These are phyloP conservation scores for Spathaspora girioi DNA, from an alignment of 805 yeast genomes.

Conservation along the genomic window DNA sequence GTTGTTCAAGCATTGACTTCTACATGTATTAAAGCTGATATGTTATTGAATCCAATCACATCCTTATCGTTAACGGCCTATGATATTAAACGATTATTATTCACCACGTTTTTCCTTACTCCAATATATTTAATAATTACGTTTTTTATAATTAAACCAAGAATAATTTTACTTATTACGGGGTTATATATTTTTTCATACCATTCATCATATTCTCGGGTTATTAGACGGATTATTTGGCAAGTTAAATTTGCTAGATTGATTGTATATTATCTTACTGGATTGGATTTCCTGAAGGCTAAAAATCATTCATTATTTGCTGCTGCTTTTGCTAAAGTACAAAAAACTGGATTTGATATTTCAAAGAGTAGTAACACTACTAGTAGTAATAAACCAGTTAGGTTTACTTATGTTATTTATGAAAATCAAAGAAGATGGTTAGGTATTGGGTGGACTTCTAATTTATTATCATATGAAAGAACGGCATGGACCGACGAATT, in stretches of 20 bases:
- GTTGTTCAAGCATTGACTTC: slow-evolving; percentile 73
- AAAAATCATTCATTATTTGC: slow-evolving; percentile 47
- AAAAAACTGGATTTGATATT: slow-evolving; percentile 21
- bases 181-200: slow-evolving; percentile 71
- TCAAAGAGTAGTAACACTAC: slow-evolving; percentile 5
- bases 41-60: slow-evolving; percentile 77
- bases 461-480: slow-evolving; percentile 86
- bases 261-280: slow-evolving; percentile 77
- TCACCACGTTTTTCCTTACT: slow-evolving; percentile 81
- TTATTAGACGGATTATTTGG: slow-evolving; percentile 84
- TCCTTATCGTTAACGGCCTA: slow-evolving; percentile 67
- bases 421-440: slow-evolving; percentile 97
- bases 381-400: slow-evolving; percentile 52
- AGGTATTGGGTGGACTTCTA: slow-evolving; percentile 97
- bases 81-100: slow-evolving; percentile 74
- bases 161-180: slow-evolving; percentile 53
- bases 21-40: slow-evolving; percentile 71
- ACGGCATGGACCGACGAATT: slow-evolving; percentile 98
- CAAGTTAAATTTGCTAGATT: slow-evolving; percentile 68
- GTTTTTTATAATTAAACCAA: slow-evolving; percentile 66
- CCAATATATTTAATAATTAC: slow-evolving; percentile 77
- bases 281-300: slow-evolving; percentile 64
- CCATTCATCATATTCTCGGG: slow-evolving; percentile 82
- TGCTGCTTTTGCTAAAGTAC: slow-evolving; percentile 53
- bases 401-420: slow-evolving; percentile 87